Conservation (phyloP, 2,329 filamentous ascomycete genomes). For the Pleomassaria siparia region DNA sequence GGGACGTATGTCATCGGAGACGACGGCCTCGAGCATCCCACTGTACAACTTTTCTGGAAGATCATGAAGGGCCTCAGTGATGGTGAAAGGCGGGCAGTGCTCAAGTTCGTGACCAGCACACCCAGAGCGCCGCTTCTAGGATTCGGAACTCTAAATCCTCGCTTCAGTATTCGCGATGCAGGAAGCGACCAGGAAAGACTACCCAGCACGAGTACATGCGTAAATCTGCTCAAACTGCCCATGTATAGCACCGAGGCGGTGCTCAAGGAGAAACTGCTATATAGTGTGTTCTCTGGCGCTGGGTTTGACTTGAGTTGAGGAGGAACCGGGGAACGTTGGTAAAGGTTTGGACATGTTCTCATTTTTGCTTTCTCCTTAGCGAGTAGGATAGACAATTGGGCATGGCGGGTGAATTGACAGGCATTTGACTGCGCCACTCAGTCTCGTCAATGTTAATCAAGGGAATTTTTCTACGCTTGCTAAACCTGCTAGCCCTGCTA, state of each 20-base stretch:
- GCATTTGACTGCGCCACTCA: too few species aligned
- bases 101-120: constrained; percentile 95
- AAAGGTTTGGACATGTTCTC: too few species aligned
- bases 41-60: constrained; percentile 85
- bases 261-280: constrained; percentile 79
- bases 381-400: too few species aligned
- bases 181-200: constrained; percentile 74
- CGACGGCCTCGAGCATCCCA: constrained; percentile 82
- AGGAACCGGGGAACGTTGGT: too few species aligned
- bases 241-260: constrained; percentile 68
- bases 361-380: too few species aligned
- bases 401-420: too few species aligned
- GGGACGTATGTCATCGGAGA: constrained; percentile 89
- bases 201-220: constrained; percentile 93
- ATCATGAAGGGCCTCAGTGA: constrained; percentile 79
- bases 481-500: too few species aligned
- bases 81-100: constrained; percentile 75
- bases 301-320: constrained; percentile 70
- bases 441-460: too few species aligned
- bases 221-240: constrained; percentile 91
- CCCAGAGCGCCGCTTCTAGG: constrained; percentile 87
- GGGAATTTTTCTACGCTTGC: too few species aligned
- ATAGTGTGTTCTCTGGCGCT: constrained; percentile 85
- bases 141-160: constrained; percentile 80
- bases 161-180: constrained; percentile 86